Conservation (phyloP, 345 rosid genomes). For the Draba incana region DNA sequence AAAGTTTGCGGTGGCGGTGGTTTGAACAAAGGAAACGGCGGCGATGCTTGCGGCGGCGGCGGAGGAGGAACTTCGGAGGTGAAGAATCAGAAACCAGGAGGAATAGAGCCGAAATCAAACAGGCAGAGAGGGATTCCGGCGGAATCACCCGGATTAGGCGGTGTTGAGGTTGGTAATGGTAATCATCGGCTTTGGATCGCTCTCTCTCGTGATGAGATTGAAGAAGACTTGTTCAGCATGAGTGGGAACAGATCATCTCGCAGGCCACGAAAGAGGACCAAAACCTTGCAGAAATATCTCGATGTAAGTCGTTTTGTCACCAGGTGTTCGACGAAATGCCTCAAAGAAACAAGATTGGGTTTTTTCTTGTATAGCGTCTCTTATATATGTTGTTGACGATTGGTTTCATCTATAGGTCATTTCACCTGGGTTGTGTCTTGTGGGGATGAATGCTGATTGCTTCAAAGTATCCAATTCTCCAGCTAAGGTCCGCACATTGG, state of each 20-base stretch:
- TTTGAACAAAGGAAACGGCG: slow-evolving; percentile 32
- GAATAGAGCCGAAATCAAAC: slow-evolving; percentile 58
- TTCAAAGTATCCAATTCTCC: slow-evolving; percentile 58
- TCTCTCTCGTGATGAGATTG: slow-evolving; percentile 82
- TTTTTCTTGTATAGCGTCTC: background rate
- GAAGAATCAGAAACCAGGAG: slow-evolving; percentile 41
- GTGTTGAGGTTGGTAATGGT: slow-evolving; percentile 56
- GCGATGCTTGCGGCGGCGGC: slow-evolving; percentile 26
- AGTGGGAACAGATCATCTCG: slow-evolving; percentile 84
- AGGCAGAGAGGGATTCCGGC: slow-evolving; percentile 71
- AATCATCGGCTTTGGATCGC: slow-evolving; percentile 75
- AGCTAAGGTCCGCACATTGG: slow-evolving; percentile 54
- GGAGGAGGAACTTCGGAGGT: slow-evolving; percentile 28
- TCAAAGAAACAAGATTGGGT: background rate
- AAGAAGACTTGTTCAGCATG: slow-evolving; percentile 85
- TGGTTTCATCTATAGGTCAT: slow-evolving; percentile 42
- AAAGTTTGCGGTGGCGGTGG: background rate
- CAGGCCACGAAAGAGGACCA: slow-evolving; percentile 75
- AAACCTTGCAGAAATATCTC: slow-evolving; percentile 71
- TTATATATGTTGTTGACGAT: too few relatives aligned
- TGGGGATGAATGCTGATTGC: slow-evolving; percentile 75
- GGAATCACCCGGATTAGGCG: slow-evolving; percentile 48
- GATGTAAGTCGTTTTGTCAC: slow-evolving; percentile 53
- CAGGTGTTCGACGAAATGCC: slow-evolving; percentile 41
- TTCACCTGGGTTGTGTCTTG: slow-evolving; percentile 89